phyloP scores from a whole-genome alignment of 352 stramenopile genomes.

The Bremia lactucae region DNA sequence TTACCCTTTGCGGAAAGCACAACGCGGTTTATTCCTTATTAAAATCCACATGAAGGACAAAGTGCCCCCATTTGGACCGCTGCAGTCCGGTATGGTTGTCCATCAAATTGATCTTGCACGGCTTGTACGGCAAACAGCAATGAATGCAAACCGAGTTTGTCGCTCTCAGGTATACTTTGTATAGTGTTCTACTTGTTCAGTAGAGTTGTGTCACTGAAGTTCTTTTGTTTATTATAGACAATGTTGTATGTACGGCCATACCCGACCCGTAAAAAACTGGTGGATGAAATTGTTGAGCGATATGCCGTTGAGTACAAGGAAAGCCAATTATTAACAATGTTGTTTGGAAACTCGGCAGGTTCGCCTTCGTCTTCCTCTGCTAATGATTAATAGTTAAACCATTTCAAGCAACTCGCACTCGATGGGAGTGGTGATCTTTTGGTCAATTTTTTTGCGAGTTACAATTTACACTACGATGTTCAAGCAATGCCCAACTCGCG shows the following conservation, averaged over 20 bases:
- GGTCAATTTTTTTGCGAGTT: no score
- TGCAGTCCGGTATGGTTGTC: constrained; percentile 80
- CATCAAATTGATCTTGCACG: constrained; percentile 51
- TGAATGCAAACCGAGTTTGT: constrained; percentile 84
- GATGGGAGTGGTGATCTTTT: no score
- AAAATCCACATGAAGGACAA: constrained; percentile 80
- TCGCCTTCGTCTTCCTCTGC: no score
- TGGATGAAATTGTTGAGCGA: constrained; percentile 82
- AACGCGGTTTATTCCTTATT: constrained; percentile 60
- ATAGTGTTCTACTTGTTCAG: neutral
- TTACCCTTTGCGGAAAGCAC: constrained; percentile 51
- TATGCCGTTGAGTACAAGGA: constrained; percentile 83
- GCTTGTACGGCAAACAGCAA: constrained; percentile 76
- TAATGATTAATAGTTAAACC: no score
- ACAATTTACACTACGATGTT: no score
- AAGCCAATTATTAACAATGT: constrained; percentile 65
- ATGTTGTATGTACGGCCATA: constrained; percentile 79
- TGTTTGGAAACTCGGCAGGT: constrained; percentile 46
- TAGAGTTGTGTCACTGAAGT: neutral
- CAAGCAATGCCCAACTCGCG: no score
- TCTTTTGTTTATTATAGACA: constrained; percentile 29
- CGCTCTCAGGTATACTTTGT: constrained; percentile 46
- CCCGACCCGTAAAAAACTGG: constrained; percentile 78
- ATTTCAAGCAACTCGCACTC: no score
- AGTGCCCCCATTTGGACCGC: constrained; percentile 62